Conservation (phyloP, 2,329 filamentous ascomycete species). For the Parasarocladium wereldwijsianum region DNA sequence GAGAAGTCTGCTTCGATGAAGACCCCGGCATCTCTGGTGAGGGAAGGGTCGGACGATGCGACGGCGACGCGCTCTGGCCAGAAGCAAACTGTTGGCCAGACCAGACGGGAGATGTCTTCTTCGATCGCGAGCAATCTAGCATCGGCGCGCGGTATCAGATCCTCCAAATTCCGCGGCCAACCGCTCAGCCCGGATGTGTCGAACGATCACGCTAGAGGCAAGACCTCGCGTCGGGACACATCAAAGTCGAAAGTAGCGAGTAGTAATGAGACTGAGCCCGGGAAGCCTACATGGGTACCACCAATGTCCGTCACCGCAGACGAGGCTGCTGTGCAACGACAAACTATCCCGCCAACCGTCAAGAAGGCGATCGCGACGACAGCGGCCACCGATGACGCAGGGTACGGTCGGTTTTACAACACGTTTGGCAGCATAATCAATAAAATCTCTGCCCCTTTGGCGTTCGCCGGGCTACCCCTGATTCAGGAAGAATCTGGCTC, state of each 20-base stretch:
- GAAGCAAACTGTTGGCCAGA: slow-evolving; percentile 20
- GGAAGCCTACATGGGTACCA: slow-evolving; percentile 38
- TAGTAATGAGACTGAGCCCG: slow-evolving; percentile 36
- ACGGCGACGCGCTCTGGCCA: slow-evolving; percentile 11
- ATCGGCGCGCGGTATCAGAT: slow-evolving; percentile 66
- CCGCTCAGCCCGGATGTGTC: slow-evolving; percentile 60
- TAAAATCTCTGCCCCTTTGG: slow-evolving; percentile 75
- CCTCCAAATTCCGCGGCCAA: slow-evolving; percentile 43
- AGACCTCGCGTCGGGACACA: slow-evolving; percentile 33
- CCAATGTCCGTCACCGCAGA: slow-evolving; percentile 14
- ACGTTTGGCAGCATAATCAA: slow-evolving; percentile 84
- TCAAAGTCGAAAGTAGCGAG: slow-evolving; percentile 38
- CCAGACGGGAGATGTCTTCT: slow-evolving; percentile 50
- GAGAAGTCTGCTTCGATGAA: slow-evolving; percentile 13
- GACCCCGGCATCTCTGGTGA: slow-evolving; percentile 7
- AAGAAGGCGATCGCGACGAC: slow-evolving; percentile 7
- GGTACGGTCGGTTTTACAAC: slow-evolving; percentile 82
- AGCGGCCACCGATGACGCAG: slow-evolving; percentile 44
- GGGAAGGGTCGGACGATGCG: not conserved
- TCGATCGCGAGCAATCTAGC: slow-evolving; percentile 84
- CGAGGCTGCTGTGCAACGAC: no score
- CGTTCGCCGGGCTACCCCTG: slow-evolving; percentile 83
- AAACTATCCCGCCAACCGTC: slow-evolving; percentile 1
- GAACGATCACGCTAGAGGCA: slow-evolving; percentile 56
- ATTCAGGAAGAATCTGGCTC: slow-evolving; percentile 31